Evolutionary conservation across 345 rosid species (phyloP).

Genomic region (Murraya koenigii): DNA sequence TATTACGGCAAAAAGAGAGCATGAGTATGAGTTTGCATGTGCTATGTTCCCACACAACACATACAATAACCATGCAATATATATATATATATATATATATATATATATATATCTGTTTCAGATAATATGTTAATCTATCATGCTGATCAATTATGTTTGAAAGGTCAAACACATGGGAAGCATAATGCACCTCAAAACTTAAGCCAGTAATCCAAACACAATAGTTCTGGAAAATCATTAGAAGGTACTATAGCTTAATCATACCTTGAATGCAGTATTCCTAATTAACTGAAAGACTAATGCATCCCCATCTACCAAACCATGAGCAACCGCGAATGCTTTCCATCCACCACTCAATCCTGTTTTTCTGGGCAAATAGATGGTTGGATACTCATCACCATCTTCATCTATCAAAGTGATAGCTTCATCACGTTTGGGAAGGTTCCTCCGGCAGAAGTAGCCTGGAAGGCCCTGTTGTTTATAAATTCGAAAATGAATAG

Average conservation of each 20-base stretch:
- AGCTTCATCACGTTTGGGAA: conserved; percentile 42
- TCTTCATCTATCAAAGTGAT: conserved; percentile 47
- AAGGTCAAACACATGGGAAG: neutral
- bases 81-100: too few species aligned
- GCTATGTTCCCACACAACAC: neutral
- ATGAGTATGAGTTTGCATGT: neutral
- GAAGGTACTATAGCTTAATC: neutral
- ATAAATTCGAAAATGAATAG: neutral
- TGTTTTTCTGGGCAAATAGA: conserved; percentile 43
- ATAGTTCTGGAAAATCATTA: neutral
- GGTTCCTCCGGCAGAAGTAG: conserved; percentile 44
- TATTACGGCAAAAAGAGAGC: neutral
- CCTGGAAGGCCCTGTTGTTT: conserved; percentile 49
- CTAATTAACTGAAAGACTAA: conserved; percentile 50
- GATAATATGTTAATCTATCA: neutral
- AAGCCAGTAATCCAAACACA: neutral
- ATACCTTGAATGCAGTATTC: conserved; percentile 52
- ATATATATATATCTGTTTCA: neutral
- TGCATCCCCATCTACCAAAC: conserved; percentile 67
- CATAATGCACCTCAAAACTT: neutral
- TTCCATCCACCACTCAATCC: conserved; percentile 83
- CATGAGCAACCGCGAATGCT: conserved; percentile 64
- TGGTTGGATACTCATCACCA: conserved; percentile 40
- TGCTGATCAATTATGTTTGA: neutral
- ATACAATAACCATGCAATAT: neutral